These are phyloP conservation scores for Casuarina cunninghamiana DNA, from an alignment of 306 rosid species.

Conservation along the genomic window DNA sequence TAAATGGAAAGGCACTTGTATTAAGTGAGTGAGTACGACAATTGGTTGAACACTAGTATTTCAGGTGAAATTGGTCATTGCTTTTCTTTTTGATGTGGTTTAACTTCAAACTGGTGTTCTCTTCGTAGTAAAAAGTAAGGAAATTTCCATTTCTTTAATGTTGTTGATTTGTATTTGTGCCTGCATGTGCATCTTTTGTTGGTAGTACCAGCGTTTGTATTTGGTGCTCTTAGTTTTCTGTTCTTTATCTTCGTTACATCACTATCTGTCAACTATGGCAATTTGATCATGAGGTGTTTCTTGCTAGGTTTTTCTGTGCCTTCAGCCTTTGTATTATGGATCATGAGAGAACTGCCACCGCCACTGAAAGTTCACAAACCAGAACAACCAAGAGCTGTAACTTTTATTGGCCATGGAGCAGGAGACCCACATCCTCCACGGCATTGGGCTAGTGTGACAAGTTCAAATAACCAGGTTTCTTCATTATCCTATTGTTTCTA, in stretches of 20 bases:
- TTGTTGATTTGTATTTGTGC: background rate
- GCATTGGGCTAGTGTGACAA: slow-evolving; percentile 39
- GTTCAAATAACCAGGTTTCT: slow-evolving; percentile 59
- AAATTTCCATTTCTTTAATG: background rate
- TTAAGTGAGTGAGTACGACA: background rate
- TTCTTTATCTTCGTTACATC: background rate
- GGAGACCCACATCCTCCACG: slow-evolving; percentile 28
- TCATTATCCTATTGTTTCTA: background rate
- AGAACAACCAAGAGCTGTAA: slow-evolving; percentile 47
- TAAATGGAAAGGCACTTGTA: background rate
- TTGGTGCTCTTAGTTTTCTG: background rate
- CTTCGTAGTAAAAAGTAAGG: background rate
- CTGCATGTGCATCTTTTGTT: background rate
- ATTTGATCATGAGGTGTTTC: background rate
- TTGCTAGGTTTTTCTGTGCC: slow-evolving; percentile 62
- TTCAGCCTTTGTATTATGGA: slow-evolving; percentile 68
- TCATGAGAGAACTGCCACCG: slow-evolving; percentile 69
- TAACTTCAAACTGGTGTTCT: background rate
- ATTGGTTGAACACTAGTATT: background rate
- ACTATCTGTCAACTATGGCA: background rate
- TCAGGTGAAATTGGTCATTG: background rate
- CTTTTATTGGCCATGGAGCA: slow-evolving; percentile 46
- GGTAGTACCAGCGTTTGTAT: background rate
- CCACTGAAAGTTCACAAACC: slow-evolving; percentile 26
- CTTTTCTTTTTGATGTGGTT: background rate